These are phyloP conservation scores for Funneliformis mosseae DNA, from an alignment of 192 early-diverging fungal genomes.

Conservation along the genomic window DNA sequence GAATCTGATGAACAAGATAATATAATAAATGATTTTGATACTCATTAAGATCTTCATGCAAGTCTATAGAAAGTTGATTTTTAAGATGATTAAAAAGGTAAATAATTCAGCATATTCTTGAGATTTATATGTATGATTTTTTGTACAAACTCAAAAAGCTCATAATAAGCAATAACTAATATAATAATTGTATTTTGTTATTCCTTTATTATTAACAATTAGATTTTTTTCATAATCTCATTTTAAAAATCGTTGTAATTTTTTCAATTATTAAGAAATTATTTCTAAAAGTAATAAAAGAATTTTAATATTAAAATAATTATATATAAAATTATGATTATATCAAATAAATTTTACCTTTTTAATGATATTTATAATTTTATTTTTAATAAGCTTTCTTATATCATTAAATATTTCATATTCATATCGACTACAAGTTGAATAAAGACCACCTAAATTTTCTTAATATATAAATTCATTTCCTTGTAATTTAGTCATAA, in stretches of 20 bases:
- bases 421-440: not conserved
- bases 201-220: not conserved
- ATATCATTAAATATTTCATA: slow-evolving; percentile 10
- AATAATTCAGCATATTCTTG: not conserved
- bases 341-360: not conserved
- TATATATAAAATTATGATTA: too few species aligned
- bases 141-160: not conserved
- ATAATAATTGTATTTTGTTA: not conserved
- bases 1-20: not conserved
- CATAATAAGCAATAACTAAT: slow-evolving; percentile 11
- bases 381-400: not conserved
- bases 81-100: not conserved
- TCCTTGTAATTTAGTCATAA: not conserved
- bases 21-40: not conserved
- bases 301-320: too few species aligned
- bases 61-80: not conserved
- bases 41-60: not conserved
- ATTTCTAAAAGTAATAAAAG: not conserved
- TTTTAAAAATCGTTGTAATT: slow-evolving; percentile 3
- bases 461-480: not conserved
- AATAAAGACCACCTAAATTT: not conserved
- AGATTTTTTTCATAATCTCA: not conserved
- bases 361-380: not conserved
- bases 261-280: not conserved
- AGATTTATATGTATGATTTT: not conserved